phyloP scores from a whole-genome alignment of 805 yeast species.

The Saturnispora serradocipensis region DNA sequence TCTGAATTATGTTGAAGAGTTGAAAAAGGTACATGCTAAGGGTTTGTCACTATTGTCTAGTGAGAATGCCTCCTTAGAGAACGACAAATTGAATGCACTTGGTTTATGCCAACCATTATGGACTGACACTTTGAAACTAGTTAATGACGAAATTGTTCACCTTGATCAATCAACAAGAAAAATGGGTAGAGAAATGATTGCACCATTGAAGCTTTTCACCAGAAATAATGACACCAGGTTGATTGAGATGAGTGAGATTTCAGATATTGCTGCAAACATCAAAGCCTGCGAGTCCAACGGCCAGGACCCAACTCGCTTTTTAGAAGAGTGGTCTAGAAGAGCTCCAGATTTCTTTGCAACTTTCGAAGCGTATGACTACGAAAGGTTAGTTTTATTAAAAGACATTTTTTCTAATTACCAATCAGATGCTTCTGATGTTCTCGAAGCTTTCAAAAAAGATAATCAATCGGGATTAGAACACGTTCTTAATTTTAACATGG shows the following conservation, averaged over 20 bases:
- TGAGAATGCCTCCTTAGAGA: conserved; percentile 33
- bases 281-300: conserved; percentile 14
- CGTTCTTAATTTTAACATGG: conserved; percentile 54
- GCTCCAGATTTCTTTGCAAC: conserved; percentile 71
- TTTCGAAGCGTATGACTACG: conserved; percentile 63
- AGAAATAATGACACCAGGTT: conserved; percentile 41
- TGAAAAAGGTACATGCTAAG: conserved; percentile 30
- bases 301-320: conserved; percentile 33
- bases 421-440: conserved; percentile 47
- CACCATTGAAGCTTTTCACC: conserved; percentile 44
- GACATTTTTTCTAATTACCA: conserved; percentile 58
- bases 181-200: conserved; percentile 46
- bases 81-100: conserved; percentile 39
- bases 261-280: conserved; percentile 20
- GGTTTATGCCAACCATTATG: conserved; percentile 38
- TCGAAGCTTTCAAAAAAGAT: conserved; percentile 34
- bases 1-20: conserved; percentile 38
- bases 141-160: conserved; percentile 36
- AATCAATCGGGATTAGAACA: conserved; percentile 61
- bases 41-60: conserved; percentile 30
- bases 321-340: conserved; percentile 61
- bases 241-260: conserved; percentile 31
- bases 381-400: conserved; percentile 53
- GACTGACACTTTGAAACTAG: conserved; percentile 33
- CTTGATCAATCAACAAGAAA: conserved; percentile 40